phyloP scores from a whole-genome alignment of 2,329 filamentous ascomycete genomes.

The Arthroderma sp. region DNA sequence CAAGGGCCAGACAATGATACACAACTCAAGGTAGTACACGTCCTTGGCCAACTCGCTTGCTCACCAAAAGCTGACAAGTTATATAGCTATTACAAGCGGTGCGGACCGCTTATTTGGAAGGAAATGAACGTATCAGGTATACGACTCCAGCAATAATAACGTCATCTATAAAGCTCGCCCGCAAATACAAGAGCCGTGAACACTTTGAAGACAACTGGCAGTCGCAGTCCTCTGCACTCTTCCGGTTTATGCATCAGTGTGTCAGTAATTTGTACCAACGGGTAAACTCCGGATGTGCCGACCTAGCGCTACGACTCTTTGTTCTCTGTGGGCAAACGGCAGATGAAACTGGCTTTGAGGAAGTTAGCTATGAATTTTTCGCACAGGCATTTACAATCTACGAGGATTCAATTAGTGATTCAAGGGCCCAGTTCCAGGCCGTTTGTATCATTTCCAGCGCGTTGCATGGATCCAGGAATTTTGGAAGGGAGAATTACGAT shows the following conservation, averaged over 20 bases:
- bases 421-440: slow-evolving; percentile 92
- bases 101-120: slow-evolving; percentile 75
- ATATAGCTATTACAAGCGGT: slow-evolving; percentile 66
- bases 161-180: slow-evolving; percentile 75
- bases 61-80: slow-evolving; percentile 16
- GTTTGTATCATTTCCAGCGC: slow-evolving; percentile 88
- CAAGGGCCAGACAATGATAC: slow-evolving; percentile 76
- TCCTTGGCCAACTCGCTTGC: not conserved
- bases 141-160: slow-evolving; percentile 90
- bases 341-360: slow-evolving; percentile 81
- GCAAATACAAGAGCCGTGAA: slow-evolving; percentile 78
- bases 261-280: slow-evolving; percentile 79
- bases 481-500: slow-evolving; percentile 95
- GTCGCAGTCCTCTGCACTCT: slow-evolving; percentile 64
- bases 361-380: slow-evolving; percentile 96
- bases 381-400: slow-evolving; percentile 97
- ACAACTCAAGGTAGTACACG: slow-evolving; percentile 57
- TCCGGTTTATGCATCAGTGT: slow-evolving; percentile 88
- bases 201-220: slow-evolving; percentile 70
- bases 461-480: slow-evolving; percentile 76
- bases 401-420: slow-evolving; percentile 91
- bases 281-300: slow-evolving; percentile 68
- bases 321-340: slow-evolving; percentile 86
- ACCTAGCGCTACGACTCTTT: slow-evolving; percentile 80
- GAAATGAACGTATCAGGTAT: slow-evolving; percentile 89